Percentiles rank a stretch among this genome's conserved stretches.
Conservation (phyloP, 352 stramenopile genomes). For the Peronospora tabacina region DNA sequence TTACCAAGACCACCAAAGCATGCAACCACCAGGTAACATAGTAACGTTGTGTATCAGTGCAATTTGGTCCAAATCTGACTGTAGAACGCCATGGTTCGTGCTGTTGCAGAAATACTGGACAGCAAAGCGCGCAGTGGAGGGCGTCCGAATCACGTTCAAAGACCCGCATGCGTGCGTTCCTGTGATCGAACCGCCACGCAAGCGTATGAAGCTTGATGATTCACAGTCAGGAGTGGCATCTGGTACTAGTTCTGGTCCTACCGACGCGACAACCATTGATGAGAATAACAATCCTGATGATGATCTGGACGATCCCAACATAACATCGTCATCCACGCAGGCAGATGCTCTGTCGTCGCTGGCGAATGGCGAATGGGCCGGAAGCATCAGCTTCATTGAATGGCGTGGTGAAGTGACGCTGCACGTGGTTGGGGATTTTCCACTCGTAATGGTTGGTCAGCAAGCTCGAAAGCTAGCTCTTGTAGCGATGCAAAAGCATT, state of each 20-base stretch:
- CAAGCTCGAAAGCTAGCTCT: slow-evolving; percentile 72
- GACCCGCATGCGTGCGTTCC: slow-evolving; percentile 63
- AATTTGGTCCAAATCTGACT: background rate
- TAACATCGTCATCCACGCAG: slow-evolving; percentile 19
- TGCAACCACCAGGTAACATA: slow-evolving; percentile 43
- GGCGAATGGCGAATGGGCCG: slow-evolving; percentile 58
- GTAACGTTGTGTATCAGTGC: background rate
- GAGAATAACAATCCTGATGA: slow-evolving; percentile 11
- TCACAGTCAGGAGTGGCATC: slow-evolving; percentile 6
- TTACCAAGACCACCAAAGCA: slow-evolving; percentile 54
- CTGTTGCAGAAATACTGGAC: slow-evolving; percentile 54
- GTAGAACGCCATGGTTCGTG: background rate
- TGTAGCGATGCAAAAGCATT: slow-evolving; percentile 50
- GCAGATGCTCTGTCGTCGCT: slow-evolving; percentile 38
- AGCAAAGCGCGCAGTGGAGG: slow-evolving; percentile 61
- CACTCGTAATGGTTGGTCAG: slow-evolving; percentile 71
- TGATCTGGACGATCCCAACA: slow-evolving; percentile 18
- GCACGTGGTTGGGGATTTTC: slow-evolving; percentile 61
- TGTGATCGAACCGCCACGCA: slow-evolving; percentile 59
- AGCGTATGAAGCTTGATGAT: slow-evolving; percentile 56
- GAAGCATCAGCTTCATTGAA: slow-evolving; percentile 82
- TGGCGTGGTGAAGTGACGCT: slow-evolving; percentile 74
- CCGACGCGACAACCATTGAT: slow-evolving; percentile 19
- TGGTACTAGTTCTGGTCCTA: slow-evolving; percentile 2
- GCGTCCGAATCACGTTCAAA: slow-evolving; percentile 71